A percentile compares a stretch with the other conserved stretches of the same genome.
Evolutionary conservation across 164 flowering plant species (phyloP).

Genomic region (Houttuynia cordata): DNA sequence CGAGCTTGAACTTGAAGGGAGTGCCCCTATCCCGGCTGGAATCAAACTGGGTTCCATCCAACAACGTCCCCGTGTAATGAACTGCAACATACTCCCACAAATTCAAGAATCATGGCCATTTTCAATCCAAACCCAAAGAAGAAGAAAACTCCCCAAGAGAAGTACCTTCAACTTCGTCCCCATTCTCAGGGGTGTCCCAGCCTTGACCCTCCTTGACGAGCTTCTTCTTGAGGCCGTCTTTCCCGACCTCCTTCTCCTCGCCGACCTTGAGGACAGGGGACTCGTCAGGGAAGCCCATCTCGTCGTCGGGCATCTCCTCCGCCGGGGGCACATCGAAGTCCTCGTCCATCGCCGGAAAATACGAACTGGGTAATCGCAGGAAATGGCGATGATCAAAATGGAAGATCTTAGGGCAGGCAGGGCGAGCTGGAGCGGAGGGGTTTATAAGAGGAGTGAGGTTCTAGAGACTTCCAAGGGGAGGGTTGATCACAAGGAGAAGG

Average conservation of each 20-base stretch:
- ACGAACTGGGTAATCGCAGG: background rate
- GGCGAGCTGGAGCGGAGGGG: too few species aligned
- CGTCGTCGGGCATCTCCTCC: conserved; percentile 20
- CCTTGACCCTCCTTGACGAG: conserved; percentile 78
- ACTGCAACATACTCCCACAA: conserved; percentile 34
- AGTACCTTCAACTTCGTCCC: conserved; percentile 87
- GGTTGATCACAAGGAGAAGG: too few species aligned
- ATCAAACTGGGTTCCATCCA: conserved; percentile 90
- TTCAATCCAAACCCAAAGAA: too few species aligned
- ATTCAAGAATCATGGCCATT: background rate
- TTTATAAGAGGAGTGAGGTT: too few species aligned
- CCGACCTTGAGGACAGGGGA: conserved; percentile 50
- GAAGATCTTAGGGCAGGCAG: too few species aligned
- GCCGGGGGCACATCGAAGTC: conserved; percentile 32
- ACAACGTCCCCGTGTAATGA: conserved; percentile 90
- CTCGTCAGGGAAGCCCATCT: conserved; percentile 31
- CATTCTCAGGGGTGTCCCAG: conserved; percentile 72
- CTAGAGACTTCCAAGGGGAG: too few species aligned
- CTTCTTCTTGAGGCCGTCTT: conserved; percentile 76
- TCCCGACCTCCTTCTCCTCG: conserved; percentile 90
- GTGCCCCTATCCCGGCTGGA: conserved; percentile 74
- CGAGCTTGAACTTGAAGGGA: conserved; percentile 85
- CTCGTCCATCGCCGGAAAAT: conserved; percentile 22
- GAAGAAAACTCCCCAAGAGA: background rate
- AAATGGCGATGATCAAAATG: background rate